phyloP scores from a whole-genome alignment of 352 stramenopile species.

The Pythium volutum region DNA sequence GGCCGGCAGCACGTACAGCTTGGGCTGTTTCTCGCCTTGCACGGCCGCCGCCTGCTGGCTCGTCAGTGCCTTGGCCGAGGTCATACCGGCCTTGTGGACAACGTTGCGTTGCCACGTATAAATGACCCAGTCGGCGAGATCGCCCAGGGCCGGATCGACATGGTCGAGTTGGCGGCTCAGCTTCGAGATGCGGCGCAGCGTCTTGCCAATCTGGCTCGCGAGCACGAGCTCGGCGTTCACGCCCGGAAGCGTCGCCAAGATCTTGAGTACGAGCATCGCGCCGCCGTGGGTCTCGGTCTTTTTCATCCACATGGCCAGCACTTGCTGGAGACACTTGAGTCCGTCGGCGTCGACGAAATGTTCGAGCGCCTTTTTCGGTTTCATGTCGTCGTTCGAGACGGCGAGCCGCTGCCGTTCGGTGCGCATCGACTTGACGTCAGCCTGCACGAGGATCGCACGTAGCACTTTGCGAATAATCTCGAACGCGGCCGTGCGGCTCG shows the following conservation, averaged over 20 bases:
- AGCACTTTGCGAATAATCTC: constrained; percentile 49
- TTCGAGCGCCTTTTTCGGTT: constrained; percentile 54
- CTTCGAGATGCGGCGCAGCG: constrained; percentile 44
- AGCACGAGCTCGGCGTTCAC: constrained; percentile 51
- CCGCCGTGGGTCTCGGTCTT: constrained; percentile 39
- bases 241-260: constrained; percentile 44
- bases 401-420: constrained; percentile 55
- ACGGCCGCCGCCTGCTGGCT: constrained; percentile 41
- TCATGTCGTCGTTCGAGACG: constrained; percentile 63
- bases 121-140: constrained; percentile 62
- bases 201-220: constrained; percentile 57
- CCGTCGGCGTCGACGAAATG: constrained; percentile 64
- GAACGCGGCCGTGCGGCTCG: constrained; percentile 45
- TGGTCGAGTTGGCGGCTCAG: constrained; percentile 33
- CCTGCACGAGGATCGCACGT: constrained; percentile 48
- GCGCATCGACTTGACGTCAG: constrained; percentile 37
- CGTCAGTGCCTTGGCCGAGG: constrained; percentile 41
- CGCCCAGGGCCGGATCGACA: constrained; percentile 42
- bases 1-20: constrained; percentile 30
- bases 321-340: constrained; percentile 43
- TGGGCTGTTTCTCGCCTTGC: constrained; percentile 25
- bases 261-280: constrained; percentile 55
- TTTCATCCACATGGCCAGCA: constrained; percentile 53
- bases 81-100: constrained; percentile 39
- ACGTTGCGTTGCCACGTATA: constrained; percentile 50